Percentiles rank a stretch among this genome's conserved stretches.
phyloP scores from a whole-genome alignment of 2,329 filamentous ascomycete species.

The Aspergillus niger region DNA sequence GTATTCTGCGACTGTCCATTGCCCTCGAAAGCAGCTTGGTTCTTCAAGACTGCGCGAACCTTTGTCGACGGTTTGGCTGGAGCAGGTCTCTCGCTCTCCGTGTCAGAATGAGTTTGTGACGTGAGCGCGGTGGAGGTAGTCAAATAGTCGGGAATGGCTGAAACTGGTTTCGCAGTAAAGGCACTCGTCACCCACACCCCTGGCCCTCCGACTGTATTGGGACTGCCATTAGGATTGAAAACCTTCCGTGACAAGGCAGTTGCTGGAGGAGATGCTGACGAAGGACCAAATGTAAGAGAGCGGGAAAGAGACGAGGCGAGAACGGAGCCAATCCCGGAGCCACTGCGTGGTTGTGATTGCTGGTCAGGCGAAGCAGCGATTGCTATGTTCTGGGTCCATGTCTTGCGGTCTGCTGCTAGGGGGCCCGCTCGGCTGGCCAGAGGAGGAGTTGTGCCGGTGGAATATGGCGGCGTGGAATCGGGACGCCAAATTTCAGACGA shows the following conservation, averaged over 20 bases:
- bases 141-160: conserved; percentile 33
- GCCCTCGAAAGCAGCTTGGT: conserved; percentile 59
- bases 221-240: conserved; percentile 39
- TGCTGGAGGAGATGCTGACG: conserved; percentile 46
- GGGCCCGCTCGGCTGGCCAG: conserved; percentile 44
- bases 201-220: conserved; percentile 29
- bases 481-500: conserved; percentile 54
- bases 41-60: conserved; percentile 57
- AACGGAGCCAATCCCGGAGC: conserved; percentile 44
- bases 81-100: conserved; percentile 38
- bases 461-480: conserved; percentile 54
- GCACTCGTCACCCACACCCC: conserved; percentile 32
- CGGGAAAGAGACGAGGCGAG: conserved; percentile 49
- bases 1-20: conserved; percentile 50
- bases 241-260: conserved; percentile 38
- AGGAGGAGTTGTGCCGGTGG: conserved; percentile 56
- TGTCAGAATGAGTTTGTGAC: conserved; percentile 42
- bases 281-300: conserved; percentile 48
- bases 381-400: conserved; percentile 44
- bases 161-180: conserved; percentile 27
- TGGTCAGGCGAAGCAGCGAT: conserved; percentile 47
- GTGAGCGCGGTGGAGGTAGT: conserved; percentile 32
- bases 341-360: conserved; percentile 40
- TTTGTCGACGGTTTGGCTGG: conserved; percentile 32
- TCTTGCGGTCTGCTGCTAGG: conserved; percentile 44